phyloP scores from a whole-genome alignment of 805 yeast species.

The Zygotorulaspora danielsina region DNA sequence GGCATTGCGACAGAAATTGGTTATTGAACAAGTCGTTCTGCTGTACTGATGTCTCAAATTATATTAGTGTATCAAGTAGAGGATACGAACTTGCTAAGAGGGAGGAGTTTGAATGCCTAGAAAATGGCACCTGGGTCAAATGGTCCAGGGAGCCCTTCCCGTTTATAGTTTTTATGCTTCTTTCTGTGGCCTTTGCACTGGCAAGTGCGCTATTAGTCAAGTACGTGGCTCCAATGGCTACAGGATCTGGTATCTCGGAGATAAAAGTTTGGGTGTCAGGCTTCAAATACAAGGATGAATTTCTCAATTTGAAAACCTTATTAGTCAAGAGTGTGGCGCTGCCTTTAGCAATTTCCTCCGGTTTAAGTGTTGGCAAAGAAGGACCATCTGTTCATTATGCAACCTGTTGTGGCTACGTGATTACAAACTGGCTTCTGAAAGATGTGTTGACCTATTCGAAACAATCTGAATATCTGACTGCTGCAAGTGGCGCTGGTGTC shows the following conservation, averaged over 20 bases:
- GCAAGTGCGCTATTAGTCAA: conserved; percentile 66
- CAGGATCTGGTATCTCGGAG: conserved; percentile 97
- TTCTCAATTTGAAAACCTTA: conserved; percentile 68
- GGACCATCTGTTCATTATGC: conserved; percentile 99
- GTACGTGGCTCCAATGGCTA: conserved; percentile 78
- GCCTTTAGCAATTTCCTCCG: conserved; percentile 90
- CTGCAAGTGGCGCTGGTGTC: conserved; percentile 96
- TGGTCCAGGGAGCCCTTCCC: conserved; percentile 51
- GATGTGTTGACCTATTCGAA: conserved; percentile 35
- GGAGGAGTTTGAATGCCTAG: conserved; percentile 46
- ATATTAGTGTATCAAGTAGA: conserved; percentile 19
- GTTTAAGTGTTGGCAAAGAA: conserved; percentile 91
- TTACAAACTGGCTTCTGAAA: conserved; percentile 50
- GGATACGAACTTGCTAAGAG: conserved; percentile 22
- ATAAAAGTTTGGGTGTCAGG: conserved; percentile 94
- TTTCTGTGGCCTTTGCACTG: conserved; percentile 59
- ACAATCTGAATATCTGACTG: conserved; percentile 52
- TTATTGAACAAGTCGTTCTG: conserved; percentile 74
- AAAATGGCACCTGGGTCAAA: conserved; percentile 50
- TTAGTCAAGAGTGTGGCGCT: conserved; percentile 71
- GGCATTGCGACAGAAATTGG: conserved; percentile 68
- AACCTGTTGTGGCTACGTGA: conserved; percentile 86
- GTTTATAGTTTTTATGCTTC: conserved; percentile 54
- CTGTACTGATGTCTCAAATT: conserved; percentile 55
- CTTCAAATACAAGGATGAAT: conserved; percentile 65